Evolutionary conservation across 352 stramenopile genomes (phyloP).

Genomic region (Peronospora belbahrii): DNA sequence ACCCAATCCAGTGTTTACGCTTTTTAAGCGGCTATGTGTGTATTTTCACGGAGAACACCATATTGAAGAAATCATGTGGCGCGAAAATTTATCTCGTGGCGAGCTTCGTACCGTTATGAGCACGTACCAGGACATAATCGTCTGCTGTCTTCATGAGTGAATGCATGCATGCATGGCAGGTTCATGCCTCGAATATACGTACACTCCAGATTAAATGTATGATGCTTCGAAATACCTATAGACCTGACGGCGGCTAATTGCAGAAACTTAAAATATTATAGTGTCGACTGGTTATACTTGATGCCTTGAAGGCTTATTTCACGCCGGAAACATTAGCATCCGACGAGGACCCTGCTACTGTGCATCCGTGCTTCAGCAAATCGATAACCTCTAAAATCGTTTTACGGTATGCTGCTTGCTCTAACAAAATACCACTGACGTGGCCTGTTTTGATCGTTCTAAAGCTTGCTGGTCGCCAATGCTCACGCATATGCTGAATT

Average conservation of each 20-base stretch:
- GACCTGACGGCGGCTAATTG: slow-evolving; percentile 3
- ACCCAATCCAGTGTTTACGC: slow-evolving; percentile 64
- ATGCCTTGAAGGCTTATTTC: background rate
- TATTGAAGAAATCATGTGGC: slow-evolving; percentile 87
- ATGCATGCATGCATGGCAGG: background rate
- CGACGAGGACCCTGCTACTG: slow-evolving; percentile 8
- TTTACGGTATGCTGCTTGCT: slow-evolving; percentile 55
- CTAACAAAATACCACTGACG: slow-evolving; percentile 71
- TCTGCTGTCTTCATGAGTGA: slow-evolving; percentile 75
- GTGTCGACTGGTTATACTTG: background rate
- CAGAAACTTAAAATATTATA: slow-evolving; percentile 2
- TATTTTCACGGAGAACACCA: slow-evolving; percentile 86
- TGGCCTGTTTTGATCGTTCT: slow-evolving; percentile 63
- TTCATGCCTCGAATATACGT: background rate
- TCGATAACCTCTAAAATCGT: slow-evolving; percentile 62
- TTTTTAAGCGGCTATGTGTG: slow-evolving; percentile 75
- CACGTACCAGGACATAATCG: slow-evolving; percentile 82
- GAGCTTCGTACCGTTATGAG: slow-evolving; percentile 73
- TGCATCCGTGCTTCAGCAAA: slow-evolving; percentile 19
- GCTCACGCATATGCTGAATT: slow-evolving; percentile 38
- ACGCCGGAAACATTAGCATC: slow-evolving; percentile 1
- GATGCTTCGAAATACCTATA: background rate
- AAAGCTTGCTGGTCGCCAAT: slow-evolving; percentile 52
- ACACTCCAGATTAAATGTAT: background rate
- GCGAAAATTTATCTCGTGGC: slow-evolving; percentile 74